Evolutionary conservation across 495 filamentous ascomycete genomes (phyloP), one percentile per base, ranked within the genome.

Genomic region (Daldinia bambusicola): DNA sequence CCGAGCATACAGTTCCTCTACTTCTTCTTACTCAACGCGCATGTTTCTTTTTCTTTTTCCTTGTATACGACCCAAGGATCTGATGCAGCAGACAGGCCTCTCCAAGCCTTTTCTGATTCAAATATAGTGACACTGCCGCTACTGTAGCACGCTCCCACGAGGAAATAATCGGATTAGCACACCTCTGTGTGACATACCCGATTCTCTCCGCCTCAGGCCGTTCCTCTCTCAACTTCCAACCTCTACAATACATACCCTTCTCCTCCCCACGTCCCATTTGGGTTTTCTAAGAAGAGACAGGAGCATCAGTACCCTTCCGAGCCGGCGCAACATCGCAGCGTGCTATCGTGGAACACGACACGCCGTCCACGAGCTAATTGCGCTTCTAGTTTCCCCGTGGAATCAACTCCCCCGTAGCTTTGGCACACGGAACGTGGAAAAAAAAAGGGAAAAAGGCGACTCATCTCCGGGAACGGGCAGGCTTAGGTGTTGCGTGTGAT

Each of bases 401-500:
- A 70, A 66, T 76, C 69, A 68, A 67, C 34, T 26, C 26, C 69
- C 61, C 66, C 63, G 48, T 61, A 76, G 68, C 63, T 61, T 65
- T 72, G 79, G 78, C 67, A 72, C 67, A 76, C 73, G 75, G 75
- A 77, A 79, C 74, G 75, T 75, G 73, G 79, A 80, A 26, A 3
- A 26, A 26, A 26, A 26, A 74, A 78, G 69, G 63, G 63, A 26
- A 26, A 74, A 78, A 70, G 63, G 63, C 61, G 74, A 76, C 70
- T 68, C 65, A 75, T 74, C 79, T 74, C 79, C 79, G 79, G 81
- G 77, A 80, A 75, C 76, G 71, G 76, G 78, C 81, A 83, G 81
- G 77, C 69, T 72, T 71, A 59, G 68, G 74, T 79, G 77, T 80
- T 78, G 79, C 81, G 79, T 83, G 81, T 83, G 75, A 85, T 83